Conservation (phyloP, 192 early-diverging fungal species). For the Coemansia biformis region DNA sequence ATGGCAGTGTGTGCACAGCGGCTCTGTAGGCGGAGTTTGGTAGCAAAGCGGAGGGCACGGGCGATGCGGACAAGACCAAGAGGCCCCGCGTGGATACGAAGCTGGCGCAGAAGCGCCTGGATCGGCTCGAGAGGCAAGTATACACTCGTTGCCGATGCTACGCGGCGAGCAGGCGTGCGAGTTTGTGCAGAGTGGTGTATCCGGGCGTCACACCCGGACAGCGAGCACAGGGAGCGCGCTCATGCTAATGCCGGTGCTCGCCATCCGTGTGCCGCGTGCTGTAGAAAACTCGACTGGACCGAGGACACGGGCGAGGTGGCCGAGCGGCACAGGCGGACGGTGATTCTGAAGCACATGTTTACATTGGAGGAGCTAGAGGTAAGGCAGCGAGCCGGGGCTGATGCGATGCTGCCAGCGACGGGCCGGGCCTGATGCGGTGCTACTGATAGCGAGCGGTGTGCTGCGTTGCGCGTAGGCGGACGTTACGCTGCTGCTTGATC, state of each 20-base stretch:
- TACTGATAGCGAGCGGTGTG: neutral
- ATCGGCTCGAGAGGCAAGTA: conserved; percentile 65
- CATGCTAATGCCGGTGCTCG: neutral
- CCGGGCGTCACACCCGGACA: too few relatives aligned
- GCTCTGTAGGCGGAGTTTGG: conserved; percentile 73
- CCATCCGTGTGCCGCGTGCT: neutral
- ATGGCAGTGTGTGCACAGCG: neutral
- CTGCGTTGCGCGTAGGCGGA: conserved; percentile 55
- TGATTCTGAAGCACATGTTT: conserved; percentile 96
- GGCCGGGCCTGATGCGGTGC: neutral
- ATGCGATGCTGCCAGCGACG: too few relatives aligned
- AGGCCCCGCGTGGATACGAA: conserved; percentile 52
- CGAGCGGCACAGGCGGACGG: conserved; percentile 73
- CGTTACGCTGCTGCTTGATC: conserved; percentile 78
- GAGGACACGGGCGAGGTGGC: conserved; percentile 68
- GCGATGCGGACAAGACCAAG: conserved; percentile 17
- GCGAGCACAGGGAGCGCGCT: neutral
- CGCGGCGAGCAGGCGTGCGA: neutral
- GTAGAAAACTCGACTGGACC: conserved; percentile 79
- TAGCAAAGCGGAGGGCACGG: conserved; percentile 54
- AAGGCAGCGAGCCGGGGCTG: conserved; percentile 8
- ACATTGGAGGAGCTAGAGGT: conserved; percentile 82
- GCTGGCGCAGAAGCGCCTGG: conserved; percentile 59
- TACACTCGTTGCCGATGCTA: neutral
- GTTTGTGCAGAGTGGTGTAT: neutral